A percentile compares a stretch with the other conserved stretches of the same genome.
phyloP scores from a whole-genome alignment of 2,329 filamentous ascomycete genomes.

The Alternaria infectoria region DNA sequence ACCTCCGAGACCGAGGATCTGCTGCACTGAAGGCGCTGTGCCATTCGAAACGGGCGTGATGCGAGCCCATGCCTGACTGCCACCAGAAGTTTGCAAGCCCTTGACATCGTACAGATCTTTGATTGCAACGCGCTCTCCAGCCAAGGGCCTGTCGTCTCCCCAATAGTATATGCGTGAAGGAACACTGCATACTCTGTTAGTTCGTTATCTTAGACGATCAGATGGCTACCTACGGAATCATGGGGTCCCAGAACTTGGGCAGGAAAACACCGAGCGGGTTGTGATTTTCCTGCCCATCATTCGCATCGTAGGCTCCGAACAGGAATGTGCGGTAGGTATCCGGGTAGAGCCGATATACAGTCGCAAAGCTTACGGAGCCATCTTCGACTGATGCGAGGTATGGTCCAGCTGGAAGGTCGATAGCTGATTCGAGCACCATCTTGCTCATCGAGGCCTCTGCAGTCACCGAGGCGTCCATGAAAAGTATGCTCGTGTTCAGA shows the following conservation, averaged over 20 bases:
- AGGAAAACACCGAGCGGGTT: slow-evolving; percentile 30
- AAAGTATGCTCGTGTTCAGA: slow-evolving; percentile 24
- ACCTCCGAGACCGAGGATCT: slow-evolving; percentile 33
- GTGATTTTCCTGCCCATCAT: slow-evolving; percentile 29
- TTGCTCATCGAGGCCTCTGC: not conserved
- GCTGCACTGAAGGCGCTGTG: slow-evolving; percentile 32
- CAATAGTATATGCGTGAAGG: slow-evolving; percentile 50
- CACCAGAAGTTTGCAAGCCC: slow-evolving; percentile 32
- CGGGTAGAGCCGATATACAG: slow-evolving; percentile 39
- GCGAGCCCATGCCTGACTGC: slow-evolving; percentile 30
- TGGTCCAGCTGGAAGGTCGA: slow-evolving; percentile 35
- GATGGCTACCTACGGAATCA: slow-evolving; percentile 41
- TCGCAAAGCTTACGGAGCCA: slow-evolving; percentile 24
- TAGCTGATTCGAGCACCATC: not conserved
- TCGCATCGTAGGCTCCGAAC: slow-evolving; percentile 38
- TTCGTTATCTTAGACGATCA: too few relatives aligned
- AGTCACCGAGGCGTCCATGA: slow-evolving; percentile 18
- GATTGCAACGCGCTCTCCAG: slow-evolving; percentile 36
- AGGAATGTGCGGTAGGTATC: slow-evolving; percentile 41
- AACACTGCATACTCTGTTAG: too few relatives aligned
- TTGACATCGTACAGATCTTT: slow-evolving; percentile 38
- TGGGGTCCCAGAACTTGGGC: slow-evolving; percentile 35
- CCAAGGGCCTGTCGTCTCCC: slow-evolving; percentile 38
- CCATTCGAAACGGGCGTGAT: slow-evolving; percentile 25
- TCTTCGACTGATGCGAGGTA: slow-evolving; percentile 28